Base-by-base conservation (phyloP, 1,284 basidiomycete genomes). In the Mycena citricolor region DNA sequence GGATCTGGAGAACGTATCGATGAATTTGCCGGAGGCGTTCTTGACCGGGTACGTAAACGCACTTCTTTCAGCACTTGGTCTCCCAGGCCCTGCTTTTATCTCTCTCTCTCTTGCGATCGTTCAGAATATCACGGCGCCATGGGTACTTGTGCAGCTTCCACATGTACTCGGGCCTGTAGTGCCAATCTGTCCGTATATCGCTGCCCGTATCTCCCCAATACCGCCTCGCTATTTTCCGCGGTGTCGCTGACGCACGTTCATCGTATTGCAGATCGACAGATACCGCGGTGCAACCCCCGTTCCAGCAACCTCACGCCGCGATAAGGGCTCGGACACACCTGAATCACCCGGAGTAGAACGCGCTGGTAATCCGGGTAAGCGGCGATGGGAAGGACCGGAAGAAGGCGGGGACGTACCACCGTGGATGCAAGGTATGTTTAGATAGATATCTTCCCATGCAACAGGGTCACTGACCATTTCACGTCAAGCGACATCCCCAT, bases 11-110 rank as follows among this genome's bases (percentile, higher is more conserved):
- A 85, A 58, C 68, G 55, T 21, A 54, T 92, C n/a, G 91, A 94
- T 55, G 88, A 90, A 49, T 93, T 93, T 63, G 91, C 90, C 2
- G 89, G 86, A 59, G 75, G 88, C 41, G 90, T 93, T 61, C 73
- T 94, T 33, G 90, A 94, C 63, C 74, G 80, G 58, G 82, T 90
- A 52, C 56, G 69, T 47, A n/a, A n/a, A n/a, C n/a, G n/a, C n/a
- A n/a, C n/a, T n/a, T n/a, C n/a, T n/a, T n/a, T n/a, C n/a, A n/a
- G n/a, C n/a, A n/a, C n/a, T n/a, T n/a, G n/a, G n/a, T n/a, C n/a
- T n/a, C n/a, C n/a, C n/a, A n/a, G n/a, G n/a, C n/a, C 36, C 21
- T n/a, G 39, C 26, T 43, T 23, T 28, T 22, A 32, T 37, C 34
- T 33, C 26, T 54, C 53, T 57, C 29, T 32, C 32, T 34, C 44